phyloP scores from a whole-genome alignment of 768 basidiomycete genomes.

The Tylopilus rubrobrunneus region DNA sequence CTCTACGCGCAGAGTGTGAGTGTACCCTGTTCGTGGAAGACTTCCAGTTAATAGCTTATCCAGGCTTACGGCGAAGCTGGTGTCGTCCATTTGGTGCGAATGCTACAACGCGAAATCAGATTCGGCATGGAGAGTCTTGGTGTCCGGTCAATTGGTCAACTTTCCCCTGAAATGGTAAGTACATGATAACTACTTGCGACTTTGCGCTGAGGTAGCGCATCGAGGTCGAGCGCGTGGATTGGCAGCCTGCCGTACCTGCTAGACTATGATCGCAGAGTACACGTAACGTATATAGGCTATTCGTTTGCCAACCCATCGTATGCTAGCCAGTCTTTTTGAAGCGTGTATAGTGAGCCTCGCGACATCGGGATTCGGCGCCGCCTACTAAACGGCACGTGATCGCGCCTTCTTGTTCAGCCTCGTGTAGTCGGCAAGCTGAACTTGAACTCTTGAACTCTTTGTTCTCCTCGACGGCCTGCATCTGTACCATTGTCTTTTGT shows the following conservation, averaged over 20 bases:
- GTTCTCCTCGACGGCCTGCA: background rate
- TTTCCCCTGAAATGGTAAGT: constrained; percentile 73
- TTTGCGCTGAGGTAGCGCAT: constrained; percentile 4
- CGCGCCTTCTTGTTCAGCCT: constrained; percentile 1
- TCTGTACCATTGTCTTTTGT: background rate
- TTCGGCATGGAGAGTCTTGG: constrained; percentile 76
- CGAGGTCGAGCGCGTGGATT: constrained; percentile 63
- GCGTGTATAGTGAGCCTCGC: background rate
- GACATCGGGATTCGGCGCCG: background rate
- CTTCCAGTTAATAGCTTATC: constrained; percentile 2
- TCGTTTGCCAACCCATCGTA: background rate
- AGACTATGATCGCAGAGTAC: constrained; percentile 20
- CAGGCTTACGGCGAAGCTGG: constrained; percentile 77
- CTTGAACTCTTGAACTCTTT: background rate
- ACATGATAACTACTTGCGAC: background rate
- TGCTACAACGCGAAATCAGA: constrained; percentile 74
- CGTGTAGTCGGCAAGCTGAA: constrained; percentile 9
- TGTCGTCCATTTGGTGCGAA: constrained; percentile 58
- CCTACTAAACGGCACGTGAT: constrained; percentile 16
- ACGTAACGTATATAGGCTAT: background rate
- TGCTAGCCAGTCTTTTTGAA: background rate
- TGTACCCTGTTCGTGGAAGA: background rate
- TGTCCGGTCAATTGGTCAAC: constrained; percentile 56
- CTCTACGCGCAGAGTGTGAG: constrained; percentile 81
- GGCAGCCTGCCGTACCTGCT: constrained; percentile 43